Conservation (phyloP, 2,329 filamentous ascomycete genomes). For the Clarireedia sp. region DNA sequence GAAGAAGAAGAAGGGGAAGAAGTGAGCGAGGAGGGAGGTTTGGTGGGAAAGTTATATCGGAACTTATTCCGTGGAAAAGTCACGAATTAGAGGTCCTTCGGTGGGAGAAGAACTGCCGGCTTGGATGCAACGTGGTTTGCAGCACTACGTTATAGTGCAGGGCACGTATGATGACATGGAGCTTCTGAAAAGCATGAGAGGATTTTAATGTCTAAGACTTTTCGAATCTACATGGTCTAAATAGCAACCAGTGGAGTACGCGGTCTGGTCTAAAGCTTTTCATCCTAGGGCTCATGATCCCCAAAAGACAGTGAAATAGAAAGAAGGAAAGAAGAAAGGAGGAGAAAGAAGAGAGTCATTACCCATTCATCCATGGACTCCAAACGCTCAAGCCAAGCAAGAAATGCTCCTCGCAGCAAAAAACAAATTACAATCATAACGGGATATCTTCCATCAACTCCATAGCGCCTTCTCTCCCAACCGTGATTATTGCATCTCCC, state of each 20-base stretch:
- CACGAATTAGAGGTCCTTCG: background rate
- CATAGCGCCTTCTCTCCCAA: constrained; percentile 42
- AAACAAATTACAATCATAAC: constrained; percentile 34
- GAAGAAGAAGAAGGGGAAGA: constrained; percentile 34
- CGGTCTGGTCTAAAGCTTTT: background rate
- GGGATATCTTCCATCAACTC: constrained; percentile 66
- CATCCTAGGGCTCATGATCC: background rate
- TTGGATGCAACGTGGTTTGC: background rate
- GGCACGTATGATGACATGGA: background rate
- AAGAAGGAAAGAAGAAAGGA: background rate
- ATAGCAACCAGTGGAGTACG: background rate
- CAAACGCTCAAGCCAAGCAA: background rate
- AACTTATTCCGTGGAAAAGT: background rate
- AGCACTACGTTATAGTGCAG: too few relatives aligned
- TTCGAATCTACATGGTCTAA: constrained; percentile 1
- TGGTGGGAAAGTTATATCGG: too few relatives aligned
- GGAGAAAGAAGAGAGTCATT: background rate
- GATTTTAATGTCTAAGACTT: background rate
- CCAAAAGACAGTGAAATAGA: too few relatives aligned
- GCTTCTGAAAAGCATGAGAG: background rate
- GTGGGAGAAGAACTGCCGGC: background rate
- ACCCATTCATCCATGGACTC: background rate
- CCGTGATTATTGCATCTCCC: constrained; percentile 65
- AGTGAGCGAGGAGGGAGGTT: constrained; percentile 2
- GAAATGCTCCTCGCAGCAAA: background rate